Base-by-base conservation (phyloP, 441 rosid species). In the Aquilaria agallochum region DNA sequence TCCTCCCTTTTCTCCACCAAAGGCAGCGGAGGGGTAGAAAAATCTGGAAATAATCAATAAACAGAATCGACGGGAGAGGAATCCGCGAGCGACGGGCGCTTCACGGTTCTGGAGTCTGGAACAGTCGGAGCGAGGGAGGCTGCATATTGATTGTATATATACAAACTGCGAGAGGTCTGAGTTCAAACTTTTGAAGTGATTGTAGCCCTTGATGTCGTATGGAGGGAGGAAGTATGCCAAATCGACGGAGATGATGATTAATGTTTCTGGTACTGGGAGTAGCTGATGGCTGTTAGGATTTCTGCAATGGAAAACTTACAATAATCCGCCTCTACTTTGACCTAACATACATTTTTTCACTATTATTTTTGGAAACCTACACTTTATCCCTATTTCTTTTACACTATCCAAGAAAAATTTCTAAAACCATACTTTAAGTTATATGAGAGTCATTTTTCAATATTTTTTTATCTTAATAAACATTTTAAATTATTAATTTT, bases 51-150 rank as follows among this genome's bases (percentile, higher is more conserved):
- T 31, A 6, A 57, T 30, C 5, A 11, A 31, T 5, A 12, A 31
- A 62, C 15, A 15, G 4, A 55, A 33, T 13, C 31, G 55, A 54
- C 36, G 3, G 11, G 27, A 63, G 50, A 30, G 9, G 40, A 60
- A 32, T 15, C 15, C 3, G n/a, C 14, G 54, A 30, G 51, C 32
- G 60, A 45, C 7, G 5, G 55, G 34, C 7, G 42, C 6, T 36
- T 8, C 50, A 57, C 13, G 3, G 52, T 5, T 10, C 30, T 65
- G 31, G 9, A 3, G 58, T 42, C 20, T 8, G 5, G 44, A 31
- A 59, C 31, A 27, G 65, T 56, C 55, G 14, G 3, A 59, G 57
- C 15, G 30, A 14, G 57, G 58, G 53, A 56, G 60, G 58, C 74
- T 52, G 73, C 51, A 65, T 55, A 64, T 53, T 46, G 2, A 8